Evolutionary conservation across 129 eudicot species (phyloP).

Genomic region (Smallanthus sonchifolius): DNA sequence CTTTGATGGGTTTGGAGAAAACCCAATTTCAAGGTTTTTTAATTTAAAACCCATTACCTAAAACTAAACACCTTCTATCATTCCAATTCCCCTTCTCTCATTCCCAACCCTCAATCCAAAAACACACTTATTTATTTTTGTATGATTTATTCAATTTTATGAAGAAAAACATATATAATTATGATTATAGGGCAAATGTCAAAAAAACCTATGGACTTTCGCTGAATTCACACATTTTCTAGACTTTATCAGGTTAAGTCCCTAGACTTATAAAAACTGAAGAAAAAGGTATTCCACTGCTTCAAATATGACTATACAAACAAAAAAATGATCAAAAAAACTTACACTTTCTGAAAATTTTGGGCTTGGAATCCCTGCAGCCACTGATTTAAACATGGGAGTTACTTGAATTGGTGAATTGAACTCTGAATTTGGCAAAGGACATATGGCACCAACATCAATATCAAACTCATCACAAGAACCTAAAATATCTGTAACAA

Average conservation of each 20-base stretch:
- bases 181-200: constrained; percentile 8
- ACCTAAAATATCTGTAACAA: constrained; percentile 34
- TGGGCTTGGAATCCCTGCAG: constrained; percentile 84
- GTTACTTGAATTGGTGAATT: constrained; percentile 78
- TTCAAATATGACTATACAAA: not conserved
- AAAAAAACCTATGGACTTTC: not conserved
- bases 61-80: not conserved
- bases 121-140: constrained; percentile 14
- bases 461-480: constrained; percentile 24
- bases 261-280: not conserved
- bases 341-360: constrained; percentile 93
- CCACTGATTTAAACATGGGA: constrained; percentile 69
- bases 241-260: not conserved
- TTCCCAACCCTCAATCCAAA: not conserved
- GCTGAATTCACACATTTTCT: not conserved
- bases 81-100: not conserved
- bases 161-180: constrained; percentile 26
- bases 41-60: not conserved
- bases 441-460: constrained; percentile 31
- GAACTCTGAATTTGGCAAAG: constrained; percentile 47
- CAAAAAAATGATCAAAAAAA: not conserved
- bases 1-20: not conserved
- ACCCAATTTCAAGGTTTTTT: not conserved
- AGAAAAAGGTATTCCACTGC: not conserved
- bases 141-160: constrained; percentile 45